Base-by-base conservation (phyloP, 1,139 yeast genomes). In the Sugiyamaella grinbergsii region DNA sequence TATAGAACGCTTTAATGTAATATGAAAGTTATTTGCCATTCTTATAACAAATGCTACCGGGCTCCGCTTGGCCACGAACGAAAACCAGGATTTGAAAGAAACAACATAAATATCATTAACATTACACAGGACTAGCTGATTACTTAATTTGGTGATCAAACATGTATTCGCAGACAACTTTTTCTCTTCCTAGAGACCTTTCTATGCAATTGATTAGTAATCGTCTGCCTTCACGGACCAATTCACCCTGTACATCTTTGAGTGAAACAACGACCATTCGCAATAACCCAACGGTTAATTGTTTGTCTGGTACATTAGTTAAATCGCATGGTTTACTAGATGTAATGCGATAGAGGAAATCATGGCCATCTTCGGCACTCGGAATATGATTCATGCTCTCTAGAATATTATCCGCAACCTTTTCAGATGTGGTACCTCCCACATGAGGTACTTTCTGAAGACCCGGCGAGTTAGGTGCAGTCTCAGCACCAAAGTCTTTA, bases 201-300 rank as follows among this genome's bases (percentile, higher is more conserved):
- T 66, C 67, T 18, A 67, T 55, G 43, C 69, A 64, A 43, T 64
- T 65, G 19, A 56, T 56, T 38, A 68, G 47, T 36, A 66, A 57
- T 16, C 65, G 57, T 20, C 67, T 55, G 33, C 63, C 62, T 52
- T 68, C 71, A 11, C 55, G 62, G 23, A 65, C 60, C 5, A 68
- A 53, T 51, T 60, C 68, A 60, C 69, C 65, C 37, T 57, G 59
- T 22, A 58, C 55, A 42, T 55, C 58, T 37, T 54, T 56, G 41
- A 68, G 52, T 23, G 68, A 57, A 23, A 56, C 59, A 22, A 55
- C 57, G 19, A 66, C 69, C 51, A 68, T 49, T 42, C 67, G 58
- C 40, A 68, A 48, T 50, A 68, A 49, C 8, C 72, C 71, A 5
- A 65, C 69, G 6, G 66, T 60, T 32, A 59, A 58, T 48, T 66